Base-by-base conservation (phyloP, 2,329 filamentous ascomycete genomes). In the Fusarium dlaminii region DNA sequence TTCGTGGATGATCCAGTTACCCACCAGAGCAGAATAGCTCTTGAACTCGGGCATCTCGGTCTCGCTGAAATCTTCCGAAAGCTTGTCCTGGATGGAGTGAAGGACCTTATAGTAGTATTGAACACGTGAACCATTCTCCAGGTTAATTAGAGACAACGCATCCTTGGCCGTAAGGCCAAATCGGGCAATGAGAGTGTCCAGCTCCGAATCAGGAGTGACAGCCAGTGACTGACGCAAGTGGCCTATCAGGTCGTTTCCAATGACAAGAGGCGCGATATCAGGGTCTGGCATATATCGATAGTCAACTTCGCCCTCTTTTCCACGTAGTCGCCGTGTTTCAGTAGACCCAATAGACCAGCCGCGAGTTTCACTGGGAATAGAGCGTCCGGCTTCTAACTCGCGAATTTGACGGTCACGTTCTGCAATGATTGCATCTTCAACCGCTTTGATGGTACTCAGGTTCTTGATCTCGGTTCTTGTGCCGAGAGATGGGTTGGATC, bases 281-380 rank as follows among this genome's bases (percentile, higher is more conserved):
- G 96, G 94, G 81, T 99, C 96, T 1, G 96, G 96, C 96, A 99
- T 98, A 80, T 99, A 99, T 46, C 96, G 89, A 82, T 99, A 99
- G 82, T 99, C 96, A 11, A 98, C 95, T 80, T 98, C 96, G 54
- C 96, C 96, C 82, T 98, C 96, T 82, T 99, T 99, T 32, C 94
- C 94, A 78, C 96, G 90, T 48, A 99, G 85, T 45, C 92, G 89
- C 66, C 90, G 91, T 8, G 96, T 98, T 80, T 95, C 92, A 8
- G 90, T 94, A 72, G 91, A 92, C 6, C 95, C 95, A 30, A 98
- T 88, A 2, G 94, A 93, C 95, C 95, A 99, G 11, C 96, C 96
- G 65, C 96, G 89, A 13, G 96, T 99, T 84, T 99, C 96, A 49
- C 95, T 94, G 74, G 91, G 88, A 56, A 98, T 88, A 0, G 85